phyloP scores from a whole-genome alignment of 352 stramenopile species.

The Thalassiosira allenii region DNA sequence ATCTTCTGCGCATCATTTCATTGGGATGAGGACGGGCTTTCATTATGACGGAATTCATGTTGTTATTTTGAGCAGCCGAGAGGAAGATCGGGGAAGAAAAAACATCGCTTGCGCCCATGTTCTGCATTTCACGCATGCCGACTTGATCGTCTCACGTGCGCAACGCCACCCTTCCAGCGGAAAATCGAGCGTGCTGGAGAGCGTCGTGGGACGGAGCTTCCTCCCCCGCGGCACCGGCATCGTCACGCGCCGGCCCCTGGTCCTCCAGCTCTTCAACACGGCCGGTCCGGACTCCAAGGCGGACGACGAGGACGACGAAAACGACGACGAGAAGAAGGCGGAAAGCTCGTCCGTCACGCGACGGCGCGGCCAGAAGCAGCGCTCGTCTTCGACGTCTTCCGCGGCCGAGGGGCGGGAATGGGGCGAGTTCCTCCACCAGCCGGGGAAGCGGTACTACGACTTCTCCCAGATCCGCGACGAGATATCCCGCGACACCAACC shows the following conservation, averaged over 20 bases:
- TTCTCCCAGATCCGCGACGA: constrained; percentile 97
- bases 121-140: too few species aligned
- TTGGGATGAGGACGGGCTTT: too few species aligned
- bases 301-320: constrained; percentile 30
- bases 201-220: constrained; percentile 93
- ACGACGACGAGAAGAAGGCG: constrained; percentile 22
- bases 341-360: background rate
- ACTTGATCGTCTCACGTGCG: too few species aligned
- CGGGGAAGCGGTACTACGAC: constrained; percentile 93
- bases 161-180: too few species aligned
- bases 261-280: constrained; percentile 98
- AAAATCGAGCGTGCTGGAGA: constrained; percentile 96
- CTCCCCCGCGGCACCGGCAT: constrained; percentile 97
- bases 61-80: too few species aligned
- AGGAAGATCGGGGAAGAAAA: too few species aligned
- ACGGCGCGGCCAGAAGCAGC: constrained; percentile 16
- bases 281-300: constrained; percentile 11
- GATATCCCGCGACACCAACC: constrained; percentile 98
- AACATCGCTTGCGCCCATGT: too few species aligned
- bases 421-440: constrained; percentile 98
- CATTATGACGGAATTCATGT: too few species aligned
- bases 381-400: background rate
- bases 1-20: too few species aligned
- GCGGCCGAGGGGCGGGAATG: constrained; percentile 90
- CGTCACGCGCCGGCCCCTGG: constrained; percentile 96